phyloP scores from a whole-genome alignment of 2,329 filamentous ascomycete species.

The Fusarium clavum region DNA sequence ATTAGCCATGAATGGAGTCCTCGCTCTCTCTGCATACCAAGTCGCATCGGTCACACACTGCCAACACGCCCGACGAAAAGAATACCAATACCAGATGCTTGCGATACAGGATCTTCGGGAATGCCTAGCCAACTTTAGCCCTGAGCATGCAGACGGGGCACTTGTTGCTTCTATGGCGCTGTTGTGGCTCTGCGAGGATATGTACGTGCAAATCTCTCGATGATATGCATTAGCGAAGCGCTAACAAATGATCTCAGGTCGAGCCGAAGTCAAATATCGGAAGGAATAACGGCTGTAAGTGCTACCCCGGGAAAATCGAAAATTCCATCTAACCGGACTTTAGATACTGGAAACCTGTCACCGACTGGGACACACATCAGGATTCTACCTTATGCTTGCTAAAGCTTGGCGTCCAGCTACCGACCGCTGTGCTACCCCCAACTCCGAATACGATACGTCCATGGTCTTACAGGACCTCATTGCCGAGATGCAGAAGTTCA shows the following conservation, averaged over 20 bases:
- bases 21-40: constrained; percentile 26
- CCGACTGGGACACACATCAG: constrained; percentile 8
- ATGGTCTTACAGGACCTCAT: constrained; percentile 7
- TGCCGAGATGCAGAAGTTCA: constrained; percentile 23
- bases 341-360: constrained; percentile 23
- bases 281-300: constrained; percentile 25
- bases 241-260: constrained; percentile 12
- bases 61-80: constrained; percentile 24
- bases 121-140: constrained; percentile 13
- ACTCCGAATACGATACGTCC: neutral
- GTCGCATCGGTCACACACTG: constrained; percentile 25
- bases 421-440: neutral
- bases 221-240: neutral
- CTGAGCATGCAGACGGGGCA: constrained; percentile 21
- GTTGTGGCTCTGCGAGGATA: constrained; percentile 29
- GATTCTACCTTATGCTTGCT: constrained; percentile 15
- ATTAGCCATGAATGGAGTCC: constrained; percentile 27
- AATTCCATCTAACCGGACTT: neutral
- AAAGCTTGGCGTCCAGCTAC: constrained; percentile 17
- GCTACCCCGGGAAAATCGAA: rapidly evolving
- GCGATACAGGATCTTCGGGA: constrained; percentile 24
- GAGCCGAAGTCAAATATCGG: constrained; percentile 21
- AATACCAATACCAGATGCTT: constrained; percentile 32
- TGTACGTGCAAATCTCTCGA: neutral
- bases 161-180: constrained; percentile 28